Conservation (phyloP, 2,329 filamentous ascomycete genomes). For the Bipolaris gigantea region DNA sequence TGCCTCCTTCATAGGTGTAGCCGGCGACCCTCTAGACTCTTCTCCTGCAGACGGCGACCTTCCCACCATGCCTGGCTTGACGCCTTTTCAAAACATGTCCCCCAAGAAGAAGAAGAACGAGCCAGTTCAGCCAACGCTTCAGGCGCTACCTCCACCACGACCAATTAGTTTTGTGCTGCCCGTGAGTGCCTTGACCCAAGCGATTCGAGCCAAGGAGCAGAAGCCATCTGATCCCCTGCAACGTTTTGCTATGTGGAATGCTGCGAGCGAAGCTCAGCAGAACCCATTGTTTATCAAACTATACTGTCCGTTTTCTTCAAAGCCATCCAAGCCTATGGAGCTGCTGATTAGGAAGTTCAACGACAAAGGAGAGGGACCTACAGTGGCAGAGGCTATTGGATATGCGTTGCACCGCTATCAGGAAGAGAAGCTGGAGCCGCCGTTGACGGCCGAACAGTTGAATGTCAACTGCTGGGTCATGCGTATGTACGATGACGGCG, state of each 20-base stretch:
- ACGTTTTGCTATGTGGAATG: conserved; percentile 73
- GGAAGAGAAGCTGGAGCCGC: conserved; percentile 73
- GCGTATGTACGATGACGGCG: conserved; percentile 80
- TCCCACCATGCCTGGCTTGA: conserved; percentile 48
- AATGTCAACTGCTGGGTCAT: conserved; percentile 83
- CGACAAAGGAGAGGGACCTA: conserved; percentile 69
- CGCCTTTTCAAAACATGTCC: conserved; percentile 53
- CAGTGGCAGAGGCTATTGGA: conserved; percentile 79
- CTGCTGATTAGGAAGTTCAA: conserved; percentile 71
- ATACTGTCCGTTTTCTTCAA: conserved; percentile 71
- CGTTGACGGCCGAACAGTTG: conserved; percentile 64
- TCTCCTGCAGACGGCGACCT: conserved; percentile 51
- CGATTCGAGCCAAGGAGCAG: conserved; percentile 71
- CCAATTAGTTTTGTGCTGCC: conserved; percentile 72
- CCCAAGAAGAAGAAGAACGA: conserved; percentile 62
- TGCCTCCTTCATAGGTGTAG: conserved; percentile 68
- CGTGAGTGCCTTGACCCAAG: conserved; percentile 70
- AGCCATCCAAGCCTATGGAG: conserved; percentile 67
- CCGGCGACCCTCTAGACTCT: conserved; percentile 61
- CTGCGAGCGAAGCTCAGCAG: conserved; percentile 68
- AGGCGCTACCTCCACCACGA: conserved; percentile 70
- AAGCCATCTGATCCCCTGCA: conserved; percentile 73
- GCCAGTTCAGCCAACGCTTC: conserved; percentile 53
- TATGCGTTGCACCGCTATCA: conserved; percentile 76
- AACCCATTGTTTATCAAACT: conserved; percentile 77